phyloP scores from a whole-genome alignment of 768 basidiomycete species.

The Termitomyces sp. region DNA sequence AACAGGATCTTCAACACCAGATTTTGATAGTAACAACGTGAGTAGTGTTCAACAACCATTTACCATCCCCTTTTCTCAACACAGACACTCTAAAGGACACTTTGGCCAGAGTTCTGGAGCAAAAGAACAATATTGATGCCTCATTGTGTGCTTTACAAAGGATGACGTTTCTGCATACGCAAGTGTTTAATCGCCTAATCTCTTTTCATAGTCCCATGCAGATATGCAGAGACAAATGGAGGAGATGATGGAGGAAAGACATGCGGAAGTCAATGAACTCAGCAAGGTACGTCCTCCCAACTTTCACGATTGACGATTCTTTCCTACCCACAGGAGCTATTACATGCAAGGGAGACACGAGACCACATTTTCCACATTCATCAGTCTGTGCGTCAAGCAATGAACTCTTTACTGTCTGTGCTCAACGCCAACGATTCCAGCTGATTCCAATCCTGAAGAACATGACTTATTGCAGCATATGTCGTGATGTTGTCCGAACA shows the following conservation, averaged over 20 bases:
- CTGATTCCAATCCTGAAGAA: neutral
- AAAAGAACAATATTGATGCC: neutral
- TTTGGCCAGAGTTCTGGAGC: neutral
- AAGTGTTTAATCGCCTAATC: neutral
- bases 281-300: neutral
- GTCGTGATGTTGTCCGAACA: neutral
- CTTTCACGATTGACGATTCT: neutral
- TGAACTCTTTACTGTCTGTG: neutral
- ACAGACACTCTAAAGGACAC: neutral
- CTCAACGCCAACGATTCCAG: neutral
- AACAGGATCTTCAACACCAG: neutral
- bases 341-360: neutral
- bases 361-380: neutral
- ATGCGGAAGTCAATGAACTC: neutral
- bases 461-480: neutral
- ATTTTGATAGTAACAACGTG: neutral
- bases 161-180: neutral
- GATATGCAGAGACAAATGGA: neutral
- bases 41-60: neutral
- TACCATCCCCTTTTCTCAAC: neutral
- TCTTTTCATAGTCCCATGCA: neutral
- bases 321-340: neutral
- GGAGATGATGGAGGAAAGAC: neutral
- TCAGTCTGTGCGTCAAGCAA: neutral
- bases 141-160: neutral